These are phyloP conservation scores for Cyclotella atomus DNA, from an alignment of 108 stramenopile genomes.

Conservation along the genomic window DNA sequence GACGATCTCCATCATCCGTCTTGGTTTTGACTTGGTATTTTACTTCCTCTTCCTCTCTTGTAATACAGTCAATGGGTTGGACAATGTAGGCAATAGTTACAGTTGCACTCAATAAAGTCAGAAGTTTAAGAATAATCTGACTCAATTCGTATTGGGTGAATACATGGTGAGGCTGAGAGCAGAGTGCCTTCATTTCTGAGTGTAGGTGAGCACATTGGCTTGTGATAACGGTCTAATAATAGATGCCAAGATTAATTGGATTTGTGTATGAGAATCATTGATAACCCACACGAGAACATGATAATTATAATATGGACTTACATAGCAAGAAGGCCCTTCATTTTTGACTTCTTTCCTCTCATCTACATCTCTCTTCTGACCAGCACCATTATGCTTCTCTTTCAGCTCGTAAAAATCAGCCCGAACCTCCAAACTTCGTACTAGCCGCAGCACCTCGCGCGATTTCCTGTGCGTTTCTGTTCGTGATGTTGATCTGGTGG, in stretches of 20 bases:
- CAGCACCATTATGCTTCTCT: background rate
- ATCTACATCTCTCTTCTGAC: background rate
- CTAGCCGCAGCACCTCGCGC: no score
- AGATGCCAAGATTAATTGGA: background rate
- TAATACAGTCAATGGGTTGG: background rate
- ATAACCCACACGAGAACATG: background rate
- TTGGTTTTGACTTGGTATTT: background rate
- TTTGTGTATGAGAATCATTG: background rate
- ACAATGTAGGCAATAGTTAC: background rate
- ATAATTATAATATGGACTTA: background rate
- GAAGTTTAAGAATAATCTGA: background rate
- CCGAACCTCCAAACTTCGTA: no score
- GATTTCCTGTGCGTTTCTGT: no score
- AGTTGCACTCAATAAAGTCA: background rate
- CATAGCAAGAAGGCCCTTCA: background rate
- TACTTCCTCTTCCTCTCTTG: background rate
- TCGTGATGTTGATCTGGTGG: no score
- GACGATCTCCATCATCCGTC: background rate
- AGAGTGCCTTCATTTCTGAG: background rate
- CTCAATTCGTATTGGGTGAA: background rate
- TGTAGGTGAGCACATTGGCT: background rate
- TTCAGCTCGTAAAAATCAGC: background rate
- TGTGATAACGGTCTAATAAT: background rate
- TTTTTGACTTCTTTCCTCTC: background rate
- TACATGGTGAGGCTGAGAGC: background rate